Conservation (phyloP, 176 grass and related monocot species). For the Luzula sylvatica region DNA sequence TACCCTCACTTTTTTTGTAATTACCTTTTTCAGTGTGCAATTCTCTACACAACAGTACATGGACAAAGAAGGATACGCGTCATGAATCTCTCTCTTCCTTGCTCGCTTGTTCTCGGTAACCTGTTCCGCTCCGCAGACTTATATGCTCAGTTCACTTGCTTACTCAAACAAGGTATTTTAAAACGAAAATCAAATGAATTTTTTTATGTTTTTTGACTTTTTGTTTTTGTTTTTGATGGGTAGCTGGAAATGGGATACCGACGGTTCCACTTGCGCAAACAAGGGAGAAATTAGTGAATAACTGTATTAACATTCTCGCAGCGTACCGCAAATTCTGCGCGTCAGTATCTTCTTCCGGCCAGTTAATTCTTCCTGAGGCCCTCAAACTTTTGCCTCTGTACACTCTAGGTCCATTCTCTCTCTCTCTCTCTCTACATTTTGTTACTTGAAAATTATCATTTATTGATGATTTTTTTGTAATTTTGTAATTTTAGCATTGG, state of each 20-base stretch:
- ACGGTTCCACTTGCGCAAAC: constrained; percentile 40
- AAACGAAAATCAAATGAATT: too few species aligned
- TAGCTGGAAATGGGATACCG: constrained; percentile 62
- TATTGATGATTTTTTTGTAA: background rate
- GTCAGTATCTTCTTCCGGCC: constrained; percentile 64
- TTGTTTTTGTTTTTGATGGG: constrained; percentile 11
- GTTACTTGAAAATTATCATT: background rate
- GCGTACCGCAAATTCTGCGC: constrained; percentile 80
- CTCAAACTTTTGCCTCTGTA: constrained; percentile 82
- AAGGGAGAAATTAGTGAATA: constrained; percentile 60
- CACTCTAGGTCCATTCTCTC: constrained; percentile 51
- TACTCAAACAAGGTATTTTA: constrained; percentile 70
- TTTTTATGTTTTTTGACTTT: too few species aligned
- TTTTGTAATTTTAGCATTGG: constrained; percentile 35
- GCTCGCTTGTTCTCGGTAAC: constrained; percentile 52
- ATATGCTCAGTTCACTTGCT: constrained; percentile 71
- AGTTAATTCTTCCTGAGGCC: constrained; percentile 84
- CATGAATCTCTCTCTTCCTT: constrained; percentile 77
- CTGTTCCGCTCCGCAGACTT: constrained; percentile 74
- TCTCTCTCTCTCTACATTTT: too few species aligned
- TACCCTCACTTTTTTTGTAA: too few species aligned
- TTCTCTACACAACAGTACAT: constrained; percentile 77
- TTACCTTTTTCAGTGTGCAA: constrained; percentile 53
- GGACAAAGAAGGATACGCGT: constrained; percentile 87
- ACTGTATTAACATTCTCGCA: constrained; percentile 75